A percentile compares a stretch with the other conserved stretches of the same genome.
Conservation (phyloP, 2,329 filamentous ascomycete genomes). For the Colletotrichum sidae region DNA sequence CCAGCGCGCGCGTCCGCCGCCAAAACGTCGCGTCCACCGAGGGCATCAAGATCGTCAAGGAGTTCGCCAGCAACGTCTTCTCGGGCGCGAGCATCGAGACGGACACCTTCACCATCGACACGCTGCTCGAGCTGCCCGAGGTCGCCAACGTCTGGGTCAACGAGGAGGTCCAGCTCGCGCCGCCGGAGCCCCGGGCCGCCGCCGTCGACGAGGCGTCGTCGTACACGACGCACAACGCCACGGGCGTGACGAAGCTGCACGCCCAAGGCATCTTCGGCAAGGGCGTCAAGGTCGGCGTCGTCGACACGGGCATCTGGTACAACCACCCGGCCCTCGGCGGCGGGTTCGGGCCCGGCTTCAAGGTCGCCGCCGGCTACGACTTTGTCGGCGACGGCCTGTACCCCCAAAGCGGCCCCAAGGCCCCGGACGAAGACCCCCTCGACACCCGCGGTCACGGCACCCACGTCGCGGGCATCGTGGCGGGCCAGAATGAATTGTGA, state of each 20-base stretch:
- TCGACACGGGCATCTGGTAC: conserved; percentile 56
- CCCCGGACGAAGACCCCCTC: conserved; percentile 47
- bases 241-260: conserved; percentile 53
- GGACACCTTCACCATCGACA: conserved; percentile 43
- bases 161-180: conserved; percentile 36
- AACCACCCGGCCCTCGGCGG: conserved; percentile 47
- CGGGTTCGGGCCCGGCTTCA: conserved; percentile 37
- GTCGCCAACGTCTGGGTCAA: conserved; percentile 52
- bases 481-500: conserved; percentile 40
- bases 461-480: conserved; percentile 47
- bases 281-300: conserved; percentile 52
- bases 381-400: conserved; percentile 42
- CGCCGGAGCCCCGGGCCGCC: conserved; percentile 27
- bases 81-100: conserved; percentile 45
- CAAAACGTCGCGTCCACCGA: conserved; percentile 39
- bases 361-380: conserved; percentile 42
- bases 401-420: conserved; percentile 25
- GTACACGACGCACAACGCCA: conserved; percentile 51
- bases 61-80: conserved; percentile 44
- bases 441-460: conserved; percentile 45
- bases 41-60: conserved; percentile 41
- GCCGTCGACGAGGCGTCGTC: conserved; percentile 26
- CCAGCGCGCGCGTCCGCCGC: conserved; percentile 33
- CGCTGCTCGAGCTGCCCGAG: conserved; percentile 46
- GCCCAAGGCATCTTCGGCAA: conserved; percentile 50